Base-by-base conservation (phyloP, 768 basidiomycete species). In the Russula lepida region DNA sequence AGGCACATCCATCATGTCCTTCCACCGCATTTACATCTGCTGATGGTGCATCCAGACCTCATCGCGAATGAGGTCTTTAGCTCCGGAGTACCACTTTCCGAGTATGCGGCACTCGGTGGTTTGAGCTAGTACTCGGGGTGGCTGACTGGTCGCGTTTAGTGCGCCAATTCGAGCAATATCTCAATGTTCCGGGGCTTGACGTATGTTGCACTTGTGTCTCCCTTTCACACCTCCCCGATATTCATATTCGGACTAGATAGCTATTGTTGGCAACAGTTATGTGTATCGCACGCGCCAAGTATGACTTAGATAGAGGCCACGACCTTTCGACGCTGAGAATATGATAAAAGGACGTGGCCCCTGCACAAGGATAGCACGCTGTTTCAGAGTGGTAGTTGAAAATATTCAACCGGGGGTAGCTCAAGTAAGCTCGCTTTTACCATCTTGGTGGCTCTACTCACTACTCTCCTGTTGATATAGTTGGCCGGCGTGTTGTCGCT, bases 301-400 rank as follows among this genome's bases (percentile, higher is more conserved):
- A 30, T 30, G 28, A 30, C 28, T 30, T 30, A 30, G 28, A 6
- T 30, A 3, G 28, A 30, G 28, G 28, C 6, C 28, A 30, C 28
- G 3, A 30, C 28, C 28, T 6, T 30, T 30, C 28, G 28, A 30
- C 28, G 6, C 28, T 30, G 28, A 30, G 28, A 30, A 30, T 30
- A 30, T 30, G 28, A 3, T 30, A 30, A 30, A 30, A 6, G 28
- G 93, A 95, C 72, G n/a, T 95, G 90, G 94, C 92, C 93, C 94
- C 93, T 95, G 93, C 93, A 95, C 92, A 97, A 95, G 94, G 92
- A 95, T 95, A 94, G 94, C 93, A 95, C 90, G 89, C 88, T 91
- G 88, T 88, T 82, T 85, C 86, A 86, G 88, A 89, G 87, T 88
- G 86, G 66, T 88, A 4, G 86, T 92, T 8, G 86, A 90, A 68